Evolutionary conservation across 176 grass and related monocot species (phyloP).

Genomic region (Aegilops umbellulata): DNA sequence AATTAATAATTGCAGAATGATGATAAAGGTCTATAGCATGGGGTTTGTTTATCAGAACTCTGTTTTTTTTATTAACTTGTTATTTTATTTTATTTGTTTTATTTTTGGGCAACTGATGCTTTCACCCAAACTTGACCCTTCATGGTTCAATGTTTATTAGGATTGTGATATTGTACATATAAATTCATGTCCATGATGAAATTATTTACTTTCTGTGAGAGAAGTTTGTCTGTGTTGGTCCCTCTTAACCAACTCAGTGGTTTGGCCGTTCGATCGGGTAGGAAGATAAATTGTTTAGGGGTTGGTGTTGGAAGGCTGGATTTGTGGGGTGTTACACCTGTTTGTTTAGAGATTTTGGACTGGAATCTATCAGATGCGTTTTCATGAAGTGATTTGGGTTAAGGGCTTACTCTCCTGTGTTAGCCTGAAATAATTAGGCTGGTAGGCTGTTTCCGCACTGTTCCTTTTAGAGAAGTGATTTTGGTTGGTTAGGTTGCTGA

Average conservation of each 20-base stretch:
- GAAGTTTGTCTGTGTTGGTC: not conserved
- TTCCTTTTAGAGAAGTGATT: not conserved
- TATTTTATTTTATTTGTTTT: not conserved
- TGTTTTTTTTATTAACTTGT: not conserved
- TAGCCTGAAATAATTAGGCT: not conserved
- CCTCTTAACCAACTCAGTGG: not conserved
- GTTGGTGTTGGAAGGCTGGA: not conserved
- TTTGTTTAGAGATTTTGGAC: not conserved
- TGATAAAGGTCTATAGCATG: not conserved
- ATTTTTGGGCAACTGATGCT: not conserved
- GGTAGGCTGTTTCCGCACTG: not conserved
- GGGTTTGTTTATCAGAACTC: not conserved
- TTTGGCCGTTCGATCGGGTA: not conserved
- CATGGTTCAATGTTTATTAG: constrained; percentile 10
- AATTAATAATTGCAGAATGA: not conserved
- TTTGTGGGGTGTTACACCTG: not conserved
- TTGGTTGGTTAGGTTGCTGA: not conserved
- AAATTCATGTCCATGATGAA: not conserved
- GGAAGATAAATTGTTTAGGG: not conserved
- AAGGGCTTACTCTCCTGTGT: not conserved
- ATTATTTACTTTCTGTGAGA: not conserved
- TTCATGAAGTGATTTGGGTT: not conserved
- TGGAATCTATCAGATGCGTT: not conserved
- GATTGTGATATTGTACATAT: not conserved
- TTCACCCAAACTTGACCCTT: constrained; percentile 1